Conservation (phyloP, 805 yeast genomes). For the Starmerella bombi region DNA sequence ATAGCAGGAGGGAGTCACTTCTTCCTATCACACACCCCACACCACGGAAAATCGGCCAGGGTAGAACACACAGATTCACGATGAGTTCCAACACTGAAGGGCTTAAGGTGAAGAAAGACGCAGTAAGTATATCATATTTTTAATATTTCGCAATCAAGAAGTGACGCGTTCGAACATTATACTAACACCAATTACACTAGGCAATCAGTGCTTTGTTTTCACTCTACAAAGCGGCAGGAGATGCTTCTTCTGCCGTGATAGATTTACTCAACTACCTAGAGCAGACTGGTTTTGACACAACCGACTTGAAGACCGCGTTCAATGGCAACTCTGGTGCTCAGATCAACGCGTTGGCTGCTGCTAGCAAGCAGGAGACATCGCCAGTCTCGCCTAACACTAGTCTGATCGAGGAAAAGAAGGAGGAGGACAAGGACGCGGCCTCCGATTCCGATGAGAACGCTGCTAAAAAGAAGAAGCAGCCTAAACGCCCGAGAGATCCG, state of each 20-base stretch:
- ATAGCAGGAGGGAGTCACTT: too few relatives aligned
- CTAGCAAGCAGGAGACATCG: neutral
- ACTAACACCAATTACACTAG: conserved; percentile 27
- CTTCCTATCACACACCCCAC: too few relatives aligned
- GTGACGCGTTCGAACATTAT: neutral
- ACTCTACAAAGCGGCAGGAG: conserved; percentile 74
- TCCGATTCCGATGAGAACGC: neutral
- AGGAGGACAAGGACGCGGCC: neutral
- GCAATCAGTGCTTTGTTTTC: conserved; percentile 70
- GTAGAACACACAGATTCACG: conserved; percentile 1
- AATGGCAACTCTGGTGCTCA: conserved; percentile 17
- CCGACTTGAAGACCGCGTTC: conserved; percentile 26
- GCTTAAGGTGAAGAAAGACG: conserved; percentile 27
- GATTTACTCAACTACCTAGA: conserved; percentile 50
- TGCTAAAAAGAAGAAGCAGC: conserved; percentile 23
- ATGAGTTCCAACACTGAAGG: conserved; percentile 9
- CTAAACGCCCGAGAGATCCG: conserved; percentile 60
- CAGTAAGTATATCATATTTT: conserved; percentile 22
- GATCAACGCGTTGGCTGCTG: conserved; percentile 20
- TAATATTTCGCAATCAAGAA: neutral
- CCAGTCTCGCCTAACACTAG: neutral
- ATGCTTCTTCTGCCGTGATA: conserved; percentile 67
- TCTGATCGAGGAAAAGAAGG: neutral
- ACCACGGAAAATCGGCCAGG: too few relatives aligned
- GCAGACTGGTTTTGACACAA: conserved; percentile 36